Conservation (phyloP, 2,329 filamentous ascomycete species). For the Diaporthe sp. region DNA sequence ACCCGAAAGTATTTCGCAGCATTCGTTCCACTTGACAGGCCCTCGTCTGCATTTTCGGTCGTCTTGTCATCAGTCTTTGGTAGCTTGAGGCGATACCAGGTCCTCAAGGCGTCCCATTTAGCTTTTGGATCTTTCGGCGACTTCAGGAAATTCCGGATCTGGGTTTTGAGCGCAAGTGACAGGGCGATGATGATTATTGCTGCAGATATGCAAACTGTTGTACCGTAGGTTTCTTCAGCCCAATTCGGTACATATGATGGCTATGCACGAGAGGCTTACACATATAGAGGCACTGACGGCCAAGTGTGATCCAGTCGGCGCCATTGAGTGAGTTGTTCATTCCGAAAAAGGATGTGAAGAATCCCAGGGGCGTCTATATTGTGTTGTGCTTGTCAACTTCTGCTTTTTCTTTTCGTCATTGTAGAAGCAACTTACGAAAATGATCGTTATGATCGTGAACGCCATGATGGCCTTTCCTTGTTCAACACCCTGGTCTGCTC, state of each 20-base stretch:
- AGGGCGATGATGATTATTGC: neutral
- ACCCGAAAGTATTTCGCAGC: too few species aligned
- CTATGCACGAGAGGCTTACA: constrained; percentile 1
- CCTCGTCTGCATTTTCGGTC: neutral
- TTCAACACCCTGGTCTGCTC: neutral
- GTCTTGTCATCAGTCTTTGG: neutral
- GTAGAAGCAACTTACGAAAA: constrained; percentile 51
- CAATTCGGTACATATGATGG: too few species aligned
- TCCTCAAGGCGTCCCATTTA: neutral
- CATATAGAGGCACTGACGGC: neutral
- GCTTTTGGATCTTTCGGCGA: neutral
- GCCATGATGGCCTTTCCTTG: constrained; percentile 29
- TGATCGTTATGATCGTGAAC: constrained; percentile 35
- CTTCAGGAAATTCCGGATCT: neutral
- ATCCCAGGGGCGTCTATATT: constrained; percentile 23
- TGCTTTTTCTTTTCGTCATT: too few species aligned
- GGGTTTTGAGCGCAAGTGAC: neutral
- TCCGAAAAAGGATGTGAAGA: constrained; percentile 39
- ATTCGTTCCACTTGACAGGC: neutral
- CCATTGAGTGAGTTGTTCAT: constrained; percentile 34
- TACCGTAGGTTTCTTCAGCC: neutral
- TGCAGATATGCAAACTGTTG: neutral
- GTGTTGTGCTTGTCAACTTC: too few species aligned
- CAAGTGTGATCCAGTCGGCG: constrained; percentile 24
- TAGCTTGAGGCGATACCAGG: too few species aligned